These are phyloP conservation scores for Zopfochytrium polystomum DNA, from an alignment of 371 early-diverging fungal species.

Conservation along the genomic window DNA sequence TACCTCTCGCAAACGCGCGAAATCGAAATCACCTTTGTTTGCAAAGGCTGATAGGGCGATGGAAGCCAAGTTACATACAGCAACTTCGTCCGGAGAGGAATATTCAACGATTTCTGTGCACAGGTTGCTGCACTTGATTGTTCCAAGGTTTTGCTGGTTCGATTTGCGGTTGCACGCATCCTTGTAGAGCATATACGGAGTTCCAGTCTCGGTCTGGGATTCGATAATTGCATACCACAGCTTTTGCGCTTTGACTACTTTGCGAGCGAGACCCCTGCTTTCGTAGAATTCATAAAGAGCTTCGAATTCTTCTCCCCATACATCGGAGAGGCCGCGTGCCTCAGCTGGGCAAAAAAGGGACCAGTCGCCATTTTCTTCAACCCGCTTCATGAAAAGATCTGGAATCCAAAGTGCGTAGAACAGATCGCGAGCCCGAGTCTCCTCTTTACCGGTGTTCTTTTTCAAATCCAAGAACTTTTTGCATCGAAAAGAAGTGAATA, in stretches of 20 bases:
- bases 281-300: conserved; percentile 90
- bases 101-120: conserved; percentile 96
- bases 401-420: conserved; percentile 99
- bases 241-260: conserved; percentile 93
- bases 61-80: conserved; percentile 99
- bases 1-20: conserved; percentile 67
- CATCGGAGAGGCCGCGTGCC: conserved; percentile 87
- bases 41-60: conserved; percentile 90
- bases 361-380: conserved; percentile 94
- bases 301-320: conserved; percentile 96
- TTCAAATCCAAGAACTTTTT: conserved; percentile 94
- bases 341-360: conserved; percentile 97
- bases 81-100: conserved; percentile 94
- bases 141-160: conserved; percentile 96
- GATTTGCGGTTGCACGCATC: conserved; percentile 97
- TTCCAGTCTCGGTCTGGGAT: conserved; percentile 98
- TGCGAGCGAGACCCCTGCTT: conserved; percentile 76
- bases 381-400: conserved; percentile 99
- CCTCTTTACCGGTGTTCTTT: conserved; percentile 99
- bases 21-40: conserved; percentile 65
- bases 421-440: conserved; percentile 94
- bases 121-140: conserved; percentile 79
- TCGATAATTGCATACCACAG: conserved; percentile 98
- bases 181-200: conserved; percentile 99
- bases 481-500: background rate